Percentiles rank a stretch among this genome's conserved stretches.
Evolutionary conservation across 2,329 filamentous ascomycete species (phyloP).

Genomic region (Hymenoscyphus linearis): DNA sequence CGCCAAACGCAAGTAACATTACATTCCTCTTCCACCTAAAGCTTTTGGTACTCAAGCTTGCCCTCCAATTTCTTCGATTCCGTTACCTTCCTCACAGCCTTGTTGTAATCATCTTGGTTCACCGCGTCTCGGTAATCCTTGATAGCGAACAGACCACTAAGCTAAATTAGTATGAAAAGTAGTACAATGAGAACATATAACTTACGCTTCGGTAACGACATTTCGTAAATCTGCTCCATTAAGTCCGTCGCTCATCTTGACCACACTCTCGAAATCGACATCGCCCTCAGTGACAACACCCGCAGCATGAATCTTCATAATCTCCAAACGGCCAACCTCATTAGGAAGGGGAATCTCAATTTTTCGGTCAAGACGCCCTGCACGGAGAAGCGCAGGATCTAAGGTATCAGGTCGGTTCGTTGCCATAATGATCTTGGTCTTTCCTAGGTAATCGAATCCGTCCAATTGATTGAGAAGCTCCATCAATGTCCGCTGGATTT

Average conservation of each 20-base stretch:
- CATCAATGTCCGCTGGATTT: slow-evolving; percentile 98
- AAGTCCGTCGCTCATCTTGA: slow-evolving; percentile 98
- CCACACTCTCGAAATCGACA: slow-evolving; percentile 97
- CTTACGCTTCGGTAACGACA: slow-evolving; percentile 96
- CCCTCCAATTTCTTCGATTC: slow-evolving; percentile 98
- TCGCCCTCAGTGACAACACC: slow-evolving; percentile 88
- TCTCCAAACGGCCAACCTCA: slow-evolving; percentile 91
- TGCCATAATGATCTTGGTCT: slow-evolving; percentile 99
- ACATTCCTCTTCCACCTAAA: slow-evolving; percentile 46
- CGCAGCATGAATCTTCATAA: slow-evolving; percentile 93
- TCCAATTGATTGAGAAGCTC: slow-evolving; percentile 97
- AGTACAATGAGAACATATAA: slow-evolving; percentile 25
- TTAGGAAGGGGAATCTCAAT: slow-evolving; percentile 97
- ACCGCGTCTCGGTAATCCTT: slow-evolving; percentile 95
- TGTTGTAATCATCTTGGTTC: slow-evolving; percentile 99
- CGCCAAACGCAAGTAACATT: slow-evolving; percentile 22
- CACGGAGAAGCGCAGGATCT: slow-evolving; percentile 86
- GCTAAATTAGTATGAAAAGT: slow-evolving; percentile 24
- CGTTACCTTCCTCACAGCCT: slow-evolving; percentile 93
- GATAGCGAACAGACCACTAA: slow-evolving; percentile 89
- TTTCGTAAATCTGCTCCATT: slow-evolving; percentile 97
- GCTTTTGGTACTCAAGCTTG: slow-evolving; percentile 95
- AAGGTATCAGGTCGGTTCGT: slow-evolving; percentile 96
- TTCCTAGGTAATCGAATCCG: slow-evolving; percentile 97
- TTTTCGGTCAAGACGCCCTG: slow-evolving; percentile 91